These are phyloP conservation scores for Colletotrichum tropicale DNA, from an alignment of 2,329 filamentous ascomycete species.

Conservation along the genomic window DNA sequence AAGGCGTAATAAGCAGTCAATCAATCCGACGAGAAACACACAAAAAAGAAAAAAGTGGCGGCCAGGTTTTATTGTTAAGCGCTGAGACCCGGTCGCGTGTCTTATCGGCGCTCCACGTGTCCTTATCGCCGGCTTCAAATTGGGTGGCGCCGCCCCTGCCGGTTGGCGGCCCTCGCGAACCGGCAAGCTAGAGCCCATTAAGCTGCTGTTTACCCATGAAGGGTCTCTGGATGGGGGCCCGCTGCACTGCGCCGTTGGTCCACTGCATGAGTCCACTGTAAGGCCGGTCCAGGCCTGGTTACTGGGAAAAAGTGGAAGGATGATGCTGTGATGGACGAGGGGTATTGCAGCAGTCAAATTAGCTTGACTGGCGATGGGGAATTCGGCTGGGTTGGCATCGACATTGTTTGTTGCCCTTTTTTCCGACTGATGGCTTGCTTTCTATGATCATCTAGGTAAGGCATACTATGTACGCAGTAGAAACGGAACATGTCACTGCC, in stretches of 20 bases:
- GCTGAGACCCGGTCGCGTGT: neutral
- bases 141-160: neutral
- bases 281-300: neutral
- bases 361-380: neutral
- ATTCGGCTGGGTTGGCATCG: neutral
- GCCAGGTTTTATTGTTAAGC: neutral
- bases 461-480: neutral
- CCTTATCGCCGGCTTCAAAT: conserved; percentile 7
- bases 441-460: neutral
- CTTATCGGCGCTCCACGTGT: conserved; percentile 19
- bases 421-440: neutral
- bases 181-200: neutral
- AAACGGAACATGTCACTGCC: neutral
- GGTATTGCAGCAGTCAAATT: neutral
- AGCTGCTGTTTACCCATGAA: neutral
- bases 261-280: neutral
- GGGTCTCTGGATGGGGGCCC: neutral
- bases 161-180: conserved; percentile 9
- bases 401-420: neutral
- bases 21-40: neutral
- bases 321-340: neutral
- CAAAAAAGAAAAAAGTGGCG: neutral
- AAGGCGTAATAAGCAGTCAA: neutral
- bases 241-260: neutral
- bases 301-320: neutral